Evolutionary conservation across 2,329 filamentous ascomycete species (phyloP).

Genomic region (Colletotrichum caudatum): DNA sequence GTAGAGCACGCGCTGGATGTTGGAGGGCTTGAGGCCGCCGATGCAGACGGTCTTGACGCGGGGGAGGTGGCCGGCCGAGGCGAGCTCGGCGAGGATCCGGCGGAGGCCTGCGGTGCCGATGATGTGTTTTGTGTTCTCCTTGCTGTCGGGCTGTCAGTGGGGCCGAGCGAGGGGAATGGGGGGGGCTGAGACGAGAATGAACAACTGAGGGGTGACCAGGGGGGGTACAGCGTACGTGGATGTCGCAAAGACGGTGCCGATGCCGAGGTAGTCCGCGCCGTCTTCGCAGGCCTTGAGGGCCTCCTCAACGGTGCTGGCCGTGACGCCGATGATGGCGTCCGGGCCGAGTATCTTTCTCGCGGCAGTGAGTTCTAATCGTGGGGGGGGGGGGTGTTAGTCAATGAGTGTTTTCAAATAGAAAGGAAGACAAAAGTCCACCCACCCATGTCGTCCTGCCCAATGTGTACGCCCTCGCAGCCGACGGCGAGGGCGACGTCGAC

Average conservation of each 20-base stretch:
- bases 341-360: slow-evolving; percentile 81
- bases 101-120: slow-evolving; percentile 80
- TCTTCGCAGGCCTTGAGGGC: slow-evolving; percentile 76
- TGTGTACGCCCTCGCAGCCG: slow-evolving; percentile 90
- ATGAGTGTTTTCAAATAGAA: neutral
- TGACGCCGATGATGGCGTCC: slow-evolving; percentile 88
- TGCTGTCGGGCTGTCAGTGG: slow-evolving; percentile 61
- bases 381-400: neutral
- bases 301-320: slow-evolving; percentile 80
- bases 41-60: slow-evolving; percentile 80
- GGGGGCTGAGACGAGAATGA: neutral
- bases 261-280: slow-evolving; percentile 91
- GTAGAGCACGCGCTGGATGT: slow-evolving; percentile 79
- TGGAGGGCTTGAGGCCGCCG: slow-evolving; percentile 85
- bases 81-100: slow-evolving; percentile 73
- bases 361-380: slow-evolving; percentile 63
- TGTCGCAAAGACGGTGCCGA: slow-evolving; percentile 91
- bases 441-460: slow-evolving; percentile 95
- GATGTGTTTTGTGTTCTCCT: slow-evolving; percentile 87
- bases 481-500: slow-evolving; percentile 89
- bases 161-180: neutral
- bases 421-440: slow-evolving; percentile 46
- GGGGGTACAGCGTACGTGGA: slow-evolving; percentile 66
- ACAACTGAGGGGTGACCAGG: neutral
- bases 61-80: slow-evolving; percentile 55